Base-by-base conservation (phyloP, 345 rosid genomes). In the Corchorus olitorius region DNA sequence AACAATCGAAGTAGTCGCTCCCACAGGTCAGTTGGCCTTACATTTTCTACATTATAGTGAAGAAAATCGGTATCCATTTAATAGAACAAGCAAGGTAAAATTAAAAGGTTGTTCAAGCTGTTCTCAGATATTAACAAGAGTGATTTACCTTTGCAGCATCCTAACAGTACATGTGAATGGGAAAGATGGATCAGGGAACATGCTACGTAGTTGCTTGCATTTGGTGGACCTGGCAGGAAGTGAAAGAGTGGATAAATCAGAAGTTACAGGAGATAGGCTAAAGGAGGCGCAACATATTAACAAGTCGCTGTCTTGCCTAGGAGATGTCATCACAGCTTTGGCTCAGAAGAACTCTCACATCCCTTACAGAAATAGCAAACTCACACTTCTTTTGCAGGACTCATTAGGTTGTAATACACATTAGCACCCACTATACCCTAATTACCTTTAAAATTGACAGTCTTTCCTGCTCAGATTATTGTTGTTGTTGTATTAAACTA, bases 171-270 rank as follows among this genome's bases (percentile, higher is more conserved):
- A 96, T 60, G 88, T 96, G 46, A 92, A 86, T 59, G 99, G 97
- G 58, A 88, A 85, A 83, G 96, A 93, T 80, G 72, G 48, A 58
- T 88, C 91, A 0, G 97, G 99, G 53, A 86, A 86, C 84, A 88
- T 75, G 73, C 87, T 91, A 20, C 86, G 85, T 22, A 91, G 99
- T 77, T 89, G 97, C 83, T 86, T 96, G 86, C 99, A 96, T 83
- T 78, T 96, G 86, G 98, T 96, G 50, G 99, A 96, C 84, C 97
- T 93, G 76, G 98, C 99, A 46, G 97, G 99, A 77, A 93, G 99
- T 75, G 99, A 96, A 81, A 86, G 98, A 70, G 94, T 95, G 68
- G 97, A 93, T 77, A 95, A 92, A 82, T 88, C 98, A 62, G 98
- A 92, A 86, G 99, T 92, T 60, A 90, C 96, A 17, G 99, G 98